These are phyloP conservation scores for Schwanniomyces sp. DNA, from an alignment of 805 yeast species.

Conservation along the genomic window DNA sequence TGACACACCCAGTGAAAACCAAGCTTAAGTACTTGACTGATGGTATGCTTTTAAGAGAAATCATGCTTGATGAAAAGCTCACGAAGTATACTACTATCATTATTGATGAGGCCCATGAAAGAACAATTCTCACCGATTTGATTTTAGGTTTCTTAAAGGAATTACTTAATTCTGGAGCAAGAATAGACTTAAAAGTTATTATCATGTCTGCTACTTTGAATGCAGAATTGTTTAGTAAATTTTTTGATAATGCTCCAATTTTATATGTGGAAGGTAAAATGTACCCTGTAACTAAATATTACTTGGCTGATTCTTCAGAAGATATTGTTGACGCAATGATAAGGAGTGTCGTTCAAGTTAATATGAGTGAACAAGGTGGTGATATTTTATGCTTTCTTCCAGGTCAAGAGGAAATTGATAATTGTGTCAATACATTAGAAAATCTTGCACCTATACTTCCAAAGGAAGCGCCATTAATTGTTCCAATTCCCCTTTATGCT, in stretches of 20 bases:
- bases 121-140: constrained; percentile 89
- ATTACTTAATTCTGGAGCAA: constrained; percentile 47
- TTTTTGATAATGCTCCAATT: constrained; percentile 80
- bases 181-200: constrained; percentile 64
- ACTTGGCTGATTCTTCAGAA: constrained; percentile 62
- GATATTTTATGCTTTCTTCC: constrained; percentile 91
- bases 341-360: constrained; percentile 73
- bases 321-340: constrained; percentile 83
- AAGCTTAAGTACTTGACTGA: constrained; percentile 86
- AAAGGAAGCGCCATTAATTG: constrained; percentile 69
- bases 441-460: constrained; percentile 66
- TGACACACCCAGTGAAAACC: constrained; percentile 54
- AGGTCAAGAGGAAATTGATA: constrained; percentile 97
- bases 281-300: constrained; percentile 76
- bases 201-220: constrained; percentile 97
- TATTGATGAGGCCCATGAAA: constrained; percentile 97
- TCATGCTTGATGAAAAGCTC: constrained; percentile 71
- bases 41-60: constrained; percentile 94
- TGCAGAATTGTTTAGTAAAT: constrained; percentile 80
- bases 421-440: constrained; percentile 62
- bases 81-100: constrained; percentile 71
- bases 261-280: constrained; percentile 86
- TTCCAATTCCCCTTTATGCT: constrained; percentile 87
- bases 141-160: constrained; percentile 84
- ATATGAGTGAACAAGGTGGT: constrained; percentile 77